A percentile compares a stretch with the other conserved stretches of the same genome.
These are phyloP conservation scores for Alternaria viburni DNA, from an alignment of 2,329 filamentous ascomycete genomes.

Conservation along the genomic window DNA sequence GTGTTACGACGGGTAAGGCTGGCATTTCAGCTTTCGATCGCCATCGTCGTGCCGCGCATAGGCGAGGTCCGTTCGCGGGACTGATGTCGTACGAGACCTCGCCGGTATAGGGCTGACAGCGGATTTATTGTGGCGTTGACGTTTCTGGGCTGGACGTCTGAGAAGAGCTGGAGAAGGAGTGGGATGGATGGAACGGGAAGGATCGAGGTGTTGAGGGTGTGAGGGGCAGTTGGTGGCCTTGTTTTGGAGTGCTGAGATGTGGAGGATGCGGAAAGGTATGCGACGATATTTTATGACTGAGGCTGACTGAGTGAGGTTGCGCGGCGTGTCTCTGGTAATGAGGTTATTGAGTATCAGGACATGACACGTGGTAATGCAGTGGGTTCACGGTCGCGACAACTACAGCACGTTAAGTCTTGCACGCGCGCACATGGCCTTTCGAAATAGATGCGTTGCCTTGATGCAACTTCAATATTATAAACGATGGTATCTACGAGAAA, in stretches of 20 bases:
- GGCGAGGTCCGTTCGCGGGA: slow-evolving; percentile 12
- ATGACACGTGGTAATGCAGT: not conserved
- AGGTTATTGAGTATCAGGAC: not conserved
- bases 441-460: not conserved
- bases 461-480: not conserved
- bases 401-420: too few species aligned
- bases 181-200: slow-evolving; percentile 1
- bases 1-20: not conserved
- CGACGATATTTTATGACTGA: not conserved
- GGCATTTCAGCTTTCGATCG: not conserved
- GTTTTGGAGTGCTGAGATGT: not conserved
- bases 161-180: not conserved
- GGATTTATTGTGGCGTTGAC: slow-evolving; percentile 3
- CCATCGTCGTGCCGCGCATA: not conserved
- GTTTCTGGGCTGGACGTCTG: not conserved
- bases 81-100: not conserved
- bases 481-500: not conserved
- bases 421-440: not conserved
- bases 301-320: not conserved
- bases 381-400: not conserved
- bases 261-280: not conserved
- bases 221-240: not conserved
- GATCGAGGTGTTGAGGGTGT: not conserved
- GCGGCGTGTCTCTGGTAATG: not conserved
- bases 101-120: slow-evolving; percentile 9